phyloP scores from a whole-genome alignment of 345 rosid genomes.

The Heritiera fomes region DNA sequence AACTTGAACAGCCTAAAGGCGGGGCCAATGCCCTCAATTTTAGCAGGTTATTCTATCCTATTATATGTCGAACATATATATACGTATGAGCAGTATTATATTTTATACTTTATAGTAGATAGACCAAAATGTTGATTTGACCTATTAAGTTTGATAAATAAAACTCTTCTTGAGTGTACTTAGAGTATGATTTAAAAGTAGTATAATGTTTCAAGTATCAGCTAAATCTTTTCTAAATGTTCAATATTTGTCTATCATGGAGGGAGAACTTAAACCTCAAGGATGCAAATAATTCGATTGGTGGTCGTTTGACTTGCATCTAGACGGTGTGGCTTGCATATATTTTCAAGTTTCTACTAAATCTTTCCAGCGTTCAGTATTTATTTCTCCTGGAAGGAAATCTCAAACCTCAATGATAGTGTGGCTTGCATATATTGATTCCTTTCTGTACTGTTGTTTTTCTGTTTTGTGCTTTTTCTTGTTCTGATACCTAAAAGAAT shows the following conservation, averaged over 20 bases:
- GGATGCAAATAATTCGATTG: no score
- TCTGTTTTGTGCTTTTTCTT: no score
- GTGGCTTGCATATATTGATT: no score
- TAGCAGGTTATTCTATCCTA: slow-evolving; percentile 57
- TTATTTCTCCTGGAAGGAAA: no score
- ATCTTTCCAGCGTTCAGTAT: no score
- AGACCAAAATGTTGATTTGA: neutral
- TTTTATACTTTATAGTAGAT: neutral
- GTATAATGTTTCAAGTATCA: neutral
- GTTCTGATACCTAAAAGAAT: no score
- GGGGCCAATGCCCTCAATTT: slow-evolving; percentile 97
- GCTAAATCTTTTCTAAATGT: neutral
- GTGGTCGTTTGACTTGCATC: no score
- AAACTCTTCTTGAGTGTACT: neutral
- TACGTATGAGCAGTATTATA: neutral
- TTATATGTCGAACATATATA: neutral
- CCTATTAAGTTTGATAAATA: slow-evolving; percentile 1
- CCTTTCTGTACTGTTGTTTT: no score
- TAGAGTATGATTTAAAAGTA: neutral
- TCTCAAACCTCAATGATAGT: neutral
- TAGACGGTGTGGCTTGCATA: no score
- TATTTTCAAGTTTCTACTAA: no score
- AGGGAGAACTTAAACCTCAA: neutral
- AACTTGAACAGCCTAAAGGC: slow-evolving; percentile 92
- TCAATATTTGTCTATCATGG: slow-evolving; percentile 2